These are phyloP conservation scores for Metschnikowia henanensis DNA, from an alignment of 805 yeast species.

Conservation along the genomic window DNA sequence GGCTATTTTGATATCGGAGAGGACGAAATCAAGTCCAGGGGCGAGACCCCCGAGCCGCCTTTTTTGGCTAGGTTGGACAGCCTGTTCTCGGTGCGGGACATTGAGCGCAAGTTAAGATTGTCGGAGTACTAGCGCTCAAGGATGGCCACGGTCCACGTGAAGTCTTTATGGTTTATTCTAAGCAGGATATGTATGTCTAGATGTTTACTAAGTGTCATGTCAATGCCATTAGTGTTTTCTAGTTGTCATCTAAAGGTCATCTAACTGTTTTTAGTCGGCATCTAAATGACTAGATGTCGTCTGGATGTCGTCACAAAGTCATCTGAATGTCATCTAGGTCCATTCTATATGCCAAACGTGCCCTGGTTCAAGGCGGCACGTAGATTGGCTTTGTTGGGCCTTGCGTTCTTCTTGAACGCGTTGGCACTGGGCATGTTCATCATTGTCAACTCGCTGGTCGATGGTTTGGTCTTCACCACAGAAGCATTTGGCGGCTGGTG, in stretches of 20 bases:
- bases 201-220: too few species aligned
- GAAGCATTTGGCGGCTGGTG: conserved; percentile 5
- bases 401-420: conserved; percentile 39
- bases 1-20: conserved; percentile 62
- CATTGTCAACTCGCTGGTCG: conserved; percentile 44
- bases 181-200: not conserved
- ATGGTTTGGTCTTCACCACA: conserved; percentile 21
- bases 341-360: conserved; percentile 67
- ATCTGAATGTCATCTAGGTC: too few species aligned
- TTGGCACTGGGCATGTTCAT: conserved; percentile 47
- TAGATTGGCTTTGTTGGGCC: conserved; percentile 53
- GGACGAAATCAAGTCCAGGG: conserved; percentile 52
- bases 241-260: too few species aligned
- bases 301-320: too few species aligned
- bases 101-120: conserved; percentile 62
- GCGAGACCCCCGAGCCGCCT: conserved; percentile 57
- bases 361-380: conserved; percentile 67
- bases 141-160: too few species aligned
- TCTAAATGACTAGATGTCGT: too few species aligned
- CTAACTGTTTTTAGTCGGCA: too few species aligned
- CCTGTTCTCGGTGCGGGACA: conserved; percentile 49
- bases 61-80: conserved; percentile 38
- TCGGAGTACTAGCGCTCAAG: conserved; percentile 51
- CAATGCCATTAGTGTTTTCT: too few species aligned
- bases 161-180: too few species aligned